A percentile compares a stretch with the other conserved stretches of the same genome.
Evolutionary conservation across 2,329 filamentous ascomycete species (phyloP).

Genomic region (Davidsoniella australis): DNA sequence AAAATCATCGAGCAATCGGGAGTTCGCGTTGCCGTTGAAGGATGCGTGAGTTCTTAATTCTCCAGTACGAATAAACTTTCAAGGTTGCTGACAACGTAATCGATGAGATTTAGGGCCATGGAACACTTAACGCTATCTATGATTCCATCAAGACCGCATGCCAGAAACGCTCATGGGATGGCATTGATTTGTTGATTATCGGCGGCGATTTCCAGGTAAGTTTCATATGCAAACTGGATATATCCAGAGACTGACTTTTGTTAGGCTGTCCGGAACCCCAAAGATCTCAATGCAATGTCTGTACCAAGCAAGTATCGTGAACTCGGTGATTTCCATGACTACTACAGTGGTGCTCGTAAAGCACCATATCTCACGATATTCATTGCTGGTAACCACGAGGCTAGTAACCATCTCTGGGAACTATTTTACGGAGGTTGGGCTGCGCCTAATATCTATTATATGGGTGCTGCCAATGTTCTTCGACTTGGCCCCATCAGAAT

Average conservation of each 20-base stretch:
- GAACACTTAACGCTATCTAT: slow-evolving; percentile 83
- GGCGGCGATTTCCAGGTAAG: slow-evolving; percentile 82
- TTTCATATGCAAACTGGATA: background rate
- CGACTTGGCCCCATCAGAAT: slow-evolving; percentile 73
- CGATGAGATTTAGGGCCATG: slow-evolving; percentile 52
- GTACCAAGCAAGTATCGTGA: slow-evolving; percentile 75
- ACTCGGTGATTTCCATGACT: slow-evolving; percentile 84
- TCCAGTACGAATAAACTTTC: background rate
- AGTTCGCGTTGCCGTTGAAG: slow-evolving; percentile 10
- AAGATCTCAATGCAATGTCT: slow-evolving; percentile 76
- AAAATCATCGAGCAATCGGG: slow-evolving; percentile 2
- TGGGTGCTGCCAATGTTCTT: slow-evolving; percentile 81
- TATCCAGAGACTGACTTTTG: slow-evolving; percentile 11
- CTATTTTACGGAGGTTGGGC: slow-evolving; percentile 96
- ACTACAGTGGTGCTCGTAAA: slow-evolving; percentile 61
- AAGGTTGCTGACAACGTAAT: slow-evolving; percentile 12
- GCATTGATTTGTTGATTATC: slow-evolving; percentile 73
- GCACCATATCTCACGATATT: slow-evolving; percentile 88
- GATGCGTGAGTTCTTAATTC: slow-evolving; percentile 7
- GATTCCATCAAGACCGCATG: slow-evolving; percentile 54
- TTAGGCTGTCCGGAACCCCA: slow-evolving; percentile 70
- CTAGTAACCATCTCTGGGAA: slow-evolving; percentile 76
- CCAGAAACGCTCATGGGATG: slow-evolving; percentile 56
- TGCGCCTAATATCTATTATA: slow-evolving; percentile 90
- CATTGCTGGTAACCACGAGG: slow-evolving; percentile 89